Evolutionary conservation across 2,329 filamentous ascomycete genomes (phyloP).

Genomic region (Paracoccidioides lutzii): DNA sequence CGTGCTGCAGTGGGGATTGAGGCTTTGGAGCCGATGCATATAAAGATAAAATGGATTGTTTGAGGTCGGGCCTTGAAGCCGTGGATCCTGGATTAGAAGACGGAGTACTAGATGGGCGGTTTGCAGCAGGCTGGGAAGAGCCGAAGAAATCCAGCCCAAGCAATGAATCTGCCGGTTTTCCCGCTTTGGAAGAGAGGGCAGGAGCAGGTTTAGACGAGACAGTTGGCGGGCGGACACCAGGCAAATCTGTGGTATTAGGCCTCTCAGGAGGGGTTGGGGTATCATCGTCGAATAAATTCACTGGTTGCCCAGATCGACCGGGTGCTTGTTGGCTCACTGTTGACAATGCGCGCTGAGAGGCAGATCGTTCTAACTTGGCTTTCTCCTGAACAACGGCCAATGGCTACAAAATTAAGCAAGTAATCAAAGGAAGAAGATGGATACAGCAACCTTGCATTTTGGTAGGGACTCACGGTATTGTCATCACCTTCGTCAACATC

Average conservation of each 20-base stretch:
- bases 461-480: conserved; percentile 55
- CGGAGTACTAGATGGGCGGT: conserved; percentile 67
- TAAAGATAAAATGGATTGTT: conserved; percentile 91
- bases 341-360: conserved; percentile 39
- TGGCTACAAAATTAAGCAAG: conserved; percentile 31
- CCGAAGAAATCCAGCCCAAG: conserved; percentile 89
- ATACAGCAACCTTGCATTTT: conserved; percentile 14
- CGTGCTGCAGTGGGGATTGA: conserved; percentile 38
- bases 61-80: conserved; percentile 73
- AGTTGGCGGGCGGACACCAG: conserved; percentile 2
- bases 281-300: conserved; percentile 72
- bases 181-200: conserved; percentile 43
- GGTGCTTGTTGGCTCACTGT: conserved; percentile 34
- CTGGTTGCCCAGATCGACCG: conserved; percentile 32
- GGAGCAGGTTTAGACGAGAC: conserved; percentile 30
- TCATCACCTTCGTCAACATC: conserved; percentile 73
- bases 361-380: conserved; percentile 52
- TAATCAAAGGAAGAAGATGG: not conserved
- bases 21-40: conserved; percentile 75
- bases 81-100: conserved; percentile 45
- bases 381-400: conserved; percentile 57
- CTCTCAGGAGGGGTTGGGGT: conserved; percentile 48
- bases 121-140: conserved; percentile 52
- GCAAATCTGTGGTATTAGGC: conserved; percentile 55
- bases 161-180: conserved; percentile 71